Percentiles rank a stretch among this genome's conserved stretches.
Evolutionary conservation across 2,329 filamentous ascomycete species (phyloP).

Genomic region (Neonectria coccinea): DNA sequence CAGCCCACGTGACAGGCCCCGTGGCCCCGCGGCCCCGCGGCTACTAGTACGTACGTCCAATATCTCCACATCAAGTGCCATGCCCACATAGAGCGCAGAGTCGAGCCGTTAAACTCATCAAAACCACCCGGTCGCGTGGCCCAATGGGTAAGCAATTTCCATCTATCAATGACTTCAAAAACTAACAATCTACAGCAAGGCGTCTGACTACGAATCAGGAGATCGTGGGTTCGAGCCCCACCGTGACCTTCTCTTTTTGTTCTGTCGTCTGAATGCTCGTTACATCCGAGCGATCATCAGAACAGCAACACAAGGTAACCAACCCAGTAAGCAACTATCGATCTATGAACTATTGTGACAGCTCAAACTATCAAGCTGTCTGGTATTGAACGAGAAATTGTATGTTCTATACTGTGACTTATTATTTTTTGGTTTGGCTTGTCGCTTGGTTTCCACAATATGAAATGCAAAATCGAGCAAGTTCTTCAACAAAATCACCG

Average conservation of each 20-base stretch:
- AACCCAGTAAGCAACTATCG: too few species aligned
- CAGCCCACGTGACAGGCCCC: neutral
- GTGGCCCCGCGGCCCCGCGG: too few species aligned
- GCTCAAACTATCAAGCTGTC: too few species aligned
- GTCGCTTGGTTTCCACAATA: neutral
- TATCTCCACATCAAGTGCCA: neutral
- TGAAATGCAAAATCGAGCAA: neutral
- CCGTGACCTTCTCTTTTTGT: conserved; percentile 37
- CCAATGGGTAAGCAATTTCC: conserved; percentile 3
- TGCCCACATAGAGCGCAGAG: neutral
- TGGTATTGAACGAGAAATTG: too few species aligned
- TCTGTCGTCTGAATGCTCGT: too few species aligned
- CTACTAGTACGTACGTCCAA: too few species aligned
- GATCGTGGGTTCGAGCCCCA: conserved; percentile 47
- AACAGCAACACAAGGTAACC: too few species aligned
- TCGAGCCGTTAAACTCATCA: neutral
- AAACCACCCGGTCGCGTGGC: conserved; percentile 24
- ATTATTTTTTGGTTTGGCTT: too few species aligned
- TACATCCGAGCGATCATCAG: neutral
- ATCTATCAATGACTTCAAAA: neutral
- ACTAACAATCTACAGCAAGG: conserved; percentile 38
- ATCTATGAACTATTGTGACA: too few species aligned
- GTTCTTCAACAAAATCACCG: neutral
- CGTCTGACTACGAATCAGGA: conserved; percentile 48
- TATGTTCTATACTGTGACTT: too few species aligned